phyloP scores from a whole-genome alignment of 2,329 filamentous ascomycete species.

The Blumeria hordei region DNA sequence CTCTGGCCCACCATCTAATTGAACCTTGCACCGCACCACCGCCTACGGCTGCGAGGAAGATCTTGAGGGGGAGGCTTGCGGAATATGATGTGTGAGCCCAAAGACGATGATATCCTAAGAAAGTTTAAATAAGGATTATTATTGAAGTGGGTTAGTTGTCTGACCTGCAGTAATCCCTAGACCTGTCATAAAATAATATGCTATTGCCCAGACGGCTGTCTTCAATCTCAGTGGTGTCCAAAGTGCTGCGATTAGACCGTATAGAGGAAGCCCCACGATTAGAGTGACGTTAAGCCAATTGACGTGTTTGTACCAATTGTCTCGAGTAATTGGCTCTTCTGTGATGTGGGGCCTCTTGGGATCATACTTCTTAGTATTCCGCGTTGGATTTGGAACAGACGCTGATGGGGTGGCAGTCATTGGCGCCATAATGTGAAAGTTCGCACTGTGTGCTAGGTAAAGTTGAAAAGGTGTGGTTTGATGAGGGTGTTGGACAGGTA shows the following conservation, averaged over 20 bases:
- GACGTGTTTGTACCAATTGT: conserved; percentile 80
- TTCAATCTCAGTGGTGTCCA: conserved; percentile 53
- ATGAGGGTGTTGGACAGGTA: not conserved
- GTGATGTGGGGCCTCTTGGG: conserved; percentile 62
- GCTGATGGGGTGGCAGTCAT: conserved; percentile 9
- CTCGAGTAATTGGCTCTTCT: conserved; percentile 53
- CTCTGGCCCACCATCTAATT: conserved; percentile 71
- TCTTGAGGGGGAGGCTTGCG: conserved; percentile 47
- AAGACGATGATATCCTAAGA: conserved; percentile 48
- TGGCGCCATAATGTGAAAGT: not conserved
- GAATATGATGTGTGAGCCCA: conserved; percentile 77
- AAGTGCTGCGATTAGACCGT: conserved; percentile 48
- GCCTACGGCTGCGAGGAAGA: conserved; percentile 61
- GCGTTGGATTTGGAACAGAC: conserved; percentile 11
- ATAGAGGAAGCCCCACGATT: conserved; percentile 53
- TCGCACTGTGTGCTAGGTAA: not conserved
- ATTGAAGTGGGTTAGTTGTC: conserved; percentile 10
- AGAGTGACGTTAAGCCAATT: conserved; percentile 79
- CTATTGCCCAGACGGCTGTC: conserved; percentile 47
- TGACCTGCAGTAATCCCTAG: conserved; percentile 56
- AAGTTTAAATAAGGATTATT: not conserved
- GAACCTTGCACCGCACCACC: conserved; percentile 70
- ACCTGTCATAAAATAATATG: conserved; percentile 68
- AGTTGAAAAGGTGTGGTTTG: not conserved
- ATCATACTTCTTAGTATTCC: conserved; percentile 21